Conservation (phyloP, 805 yeast genomes). For the Kazachstania kunashirensis region DNA sequence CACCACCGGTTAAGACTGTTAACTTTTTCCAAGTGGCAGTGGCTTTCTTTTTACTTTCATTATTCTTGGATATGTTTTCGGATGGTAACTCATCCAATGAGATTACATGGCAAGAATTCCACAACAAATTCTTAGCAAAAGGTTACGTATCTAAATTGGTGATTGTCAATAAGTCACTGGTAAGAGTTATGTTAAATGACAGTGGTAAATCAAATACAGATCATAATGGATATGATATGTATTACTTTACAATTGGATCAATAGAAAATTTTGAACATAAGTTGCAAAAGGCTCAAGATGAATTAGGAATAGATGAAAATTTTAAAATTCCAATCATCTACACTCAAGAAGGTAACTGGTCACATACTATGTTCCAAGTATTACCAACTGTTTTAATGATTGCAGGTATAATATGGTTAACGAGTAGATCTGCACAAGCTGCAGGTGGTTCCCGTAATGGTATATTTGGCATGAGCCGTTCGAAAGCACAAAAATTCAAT, state of each 20-base stretch:
- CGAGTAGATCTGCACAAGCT: constrained; percentile 46
- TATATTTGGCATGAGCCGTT: constrained; percentile 82
- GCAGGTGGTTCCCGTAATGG: constrained; percentile 55
- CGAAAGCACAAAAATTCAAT: constrained; percentile 84
- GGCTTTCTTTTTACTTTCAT: constrained; percentile 26
- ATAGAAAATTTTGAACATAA: constrained; percentile 80
- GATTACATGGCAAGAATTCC: constrained; percentile 88
- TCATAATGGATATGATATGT: constrained; percentile 28
- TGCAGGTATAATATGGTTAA: constrained; percentile 80
- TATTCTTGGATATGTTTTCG: constrained; percentile 25
- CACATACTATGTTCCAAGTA: constrained; percentile 57
- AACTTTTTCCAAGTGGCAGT: constrained; percentile 30
- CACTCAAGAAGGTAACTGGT: constrained; percentile 57
- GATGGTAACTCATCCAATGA: constrained; percentile 36
- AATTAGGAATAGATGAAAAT: constrained; percentile 47
- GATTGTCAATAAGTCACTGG: constrained; percentile 70
- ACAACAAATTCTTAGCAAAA: constrained; percentile 60
- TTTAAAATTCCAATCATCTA: constrained; percentile 77
- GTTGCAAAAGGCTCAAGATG: constrained; percentile 66
- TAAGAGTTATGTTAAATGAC: constrained; percentile 58
- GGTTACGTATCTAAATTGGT: constrained; percentile 65
- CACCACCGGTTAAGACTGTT: constrained; percentile 26
- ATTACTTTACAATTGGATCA: constrained; percentile 75
- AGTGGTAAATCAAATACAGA: constrained; percentile 44
- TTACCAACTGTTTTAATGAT: constrained; percentile 83